These are phyloP conservation scores for Prasinococcaceae sp. DNA, from an alignment of 139 green algal species.

Conservation along the genomic window DNA sequence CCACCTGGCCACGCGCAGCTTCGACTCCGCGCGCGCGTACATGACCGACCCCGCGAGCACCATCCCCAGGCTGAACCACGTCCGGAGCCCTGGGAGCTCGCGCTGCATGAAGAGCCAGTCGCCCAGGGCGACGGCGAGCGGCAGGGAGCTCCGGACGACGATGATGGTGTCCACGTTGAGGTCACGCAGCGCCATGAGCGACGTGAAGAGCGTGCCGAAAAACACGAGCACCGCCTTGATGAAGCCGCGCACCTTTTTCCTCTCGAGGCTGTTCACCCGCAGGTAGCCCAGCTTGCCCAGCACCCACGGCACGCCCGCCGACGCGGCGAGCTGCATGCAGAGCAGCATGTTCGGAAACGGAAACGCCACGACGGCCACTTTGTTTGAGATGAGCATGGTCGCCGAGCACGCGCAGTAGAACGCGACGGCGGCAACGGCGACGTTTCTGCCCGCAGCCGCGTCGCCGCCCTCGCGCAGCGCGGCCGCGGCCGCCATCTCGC, in stretches of 20 bases:
- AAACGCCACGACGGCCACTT: constrained; percentile 30
- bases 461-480: too few species aligned
- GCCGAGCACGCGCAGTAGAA: constrained; percentile 32
- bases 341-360: constrained; percentile 36
- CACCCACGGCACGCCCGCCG: constrained; percentile 13
- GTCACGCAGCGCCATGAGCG: constrained; percentile 37
- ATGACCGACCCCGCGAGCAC: constrained; percentile 15
- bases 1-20: too few species aligned
- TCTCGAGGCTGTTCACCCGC: constrained; percentile 16
- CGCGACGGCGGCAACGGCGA: constrained; percentile 4
- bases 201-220: constrained; percentile 33
- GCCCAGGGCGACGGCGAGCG: constrained; percentile 41
- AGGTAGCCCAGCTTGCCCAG: constrained; percentile 12
- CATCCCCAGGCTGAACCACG: constrained; percentile 20
- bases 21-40: constrained; percentile 24
- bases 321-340: constrained; percentile 24
- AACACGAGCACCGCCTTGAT: constrained; percentile 30
- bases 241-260: constrained; percentile 29
- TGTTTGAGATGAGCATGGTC: constrained; percentile 45
- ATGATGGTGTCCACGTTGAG: constrained; percentile 70
- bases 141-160: constrained; percentile 46
- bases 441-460: too few species aligned
- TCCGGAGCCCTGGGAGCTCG: constrained; percentile 28
- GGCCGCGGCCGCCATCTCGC: too few species aligned
- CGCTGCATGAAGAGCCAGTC: constrained; percentile 52